Conservation (phyloP, 192 early-diverging fungal species). For the Mycoemilia scoparia region DNA sequence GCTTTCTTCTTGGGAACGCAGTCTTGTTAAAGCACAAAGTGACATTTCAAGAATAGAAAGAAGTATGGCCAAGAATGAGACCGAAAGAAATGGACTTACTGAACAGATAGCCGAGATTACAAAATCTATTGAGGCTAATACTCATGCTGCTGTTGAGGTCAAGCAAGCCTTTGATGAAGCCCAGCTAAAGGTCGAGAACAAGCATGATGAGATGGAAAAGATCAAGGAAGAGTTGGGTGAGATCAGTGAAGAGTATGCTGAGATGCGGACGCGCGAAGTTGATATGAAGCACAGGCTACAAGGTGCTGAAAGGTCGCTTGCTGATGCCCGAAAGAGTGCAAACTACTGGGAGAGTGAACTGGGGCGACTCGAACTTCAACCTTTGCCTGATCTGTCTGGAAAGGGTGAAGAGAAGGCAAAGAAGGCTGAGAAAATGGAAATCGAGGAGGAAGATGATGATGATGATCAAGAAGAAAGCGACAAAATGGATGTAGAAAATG, state of each 20-base stretch:
- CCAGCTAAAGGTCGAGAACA: constrained; percentile 34
- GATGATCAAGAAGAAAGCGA: constrained; percentile 3
- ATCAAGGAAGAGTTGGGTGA: constrained; percentile 50
- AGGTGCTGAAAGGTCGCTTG: constrained; percentile 35
- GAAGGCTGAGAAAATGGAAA: constrained; percentile 10
- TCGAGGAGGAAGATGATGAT: constrained; percentile 1
- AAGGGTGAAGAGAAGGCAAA: too few relatives aligned
- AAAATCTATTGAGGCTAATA: constrained; percentile 36
- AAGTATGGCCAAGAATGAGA: constrained; percentile 41
- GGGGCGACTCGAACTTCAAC: constrained; percentile 39
- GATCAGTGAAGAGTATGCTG: constrained; percentile 41
- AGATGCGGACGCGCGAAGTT: constrained; percentile 49
- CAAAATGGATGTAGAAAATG: constrained; percentile 8
- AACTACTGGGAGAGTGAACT: constrained; percentile 37
- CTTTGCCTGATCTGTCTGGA: too few relatives aligned
- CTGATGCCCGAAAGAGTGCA: constrained; percentile 23
- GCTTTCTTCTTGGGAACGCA: constrained; percentile 52
- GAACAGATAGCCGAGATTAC: constrained; percentile 41
- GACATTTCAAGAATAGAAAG: constrained; percentile 46
- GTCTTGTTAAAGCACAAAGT: constrained; percentile 59
- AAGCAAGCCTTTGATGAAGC: constrained; percentile 24
- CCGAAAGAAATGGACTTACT: constrained; percentile 45
- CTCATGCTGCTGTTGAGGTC: constrained; percentile 25
- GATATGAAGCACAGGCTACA: constrained; percentile 48
- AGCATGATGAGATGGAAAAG: constrained; percentile 41